Evolutionary conservation across 176 grass and related monocot genomes (phyloP).

Genomic region (Poa pratensis): DNA sequence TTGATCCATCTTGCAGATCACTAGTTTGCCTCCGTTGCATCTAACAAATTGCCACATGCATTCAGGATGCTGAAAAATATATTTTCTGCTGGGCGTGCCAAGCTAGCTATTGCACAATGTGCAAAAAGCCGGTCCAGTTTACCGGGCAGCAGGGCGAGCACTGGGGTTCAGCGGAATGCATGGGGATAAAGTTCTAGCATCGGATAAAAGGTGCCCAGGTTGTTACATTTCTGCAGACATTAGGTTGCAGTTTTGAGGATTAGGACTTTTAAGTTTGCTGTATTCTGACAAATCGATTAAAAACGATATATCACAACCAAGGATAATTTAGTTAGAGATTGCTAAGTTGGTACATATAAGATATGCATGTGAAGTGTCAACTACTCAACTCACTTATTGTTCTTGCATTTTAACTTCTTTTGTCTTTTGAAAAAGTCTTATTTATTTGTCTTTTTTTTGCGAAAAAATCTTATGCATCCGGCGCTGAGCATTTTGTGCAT

Average conservation of each 20-base stretch:
- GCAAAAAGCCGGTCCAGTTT: constrained; percentile 30
- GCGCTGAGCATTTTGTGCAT: no score
- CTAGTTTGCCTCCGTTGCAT: not conserved
- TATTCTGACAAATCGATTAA: not conserved
- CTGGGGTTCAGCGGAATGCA: constrained; percentile 33
- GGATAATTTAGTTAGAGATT: no score
- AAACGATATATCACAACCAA: not conserved
- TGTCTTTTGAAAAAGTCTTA: no score
- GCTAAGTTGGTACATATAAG: no score
- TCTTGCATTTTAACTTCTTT: no score
- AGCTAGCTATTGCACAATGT: constrained; percentile 46
- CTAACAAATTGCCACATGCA: not conserved
- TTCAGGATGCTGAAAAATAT: constrained; percentile 43
- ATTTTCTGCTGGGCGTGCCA: constrained; percentile 68
- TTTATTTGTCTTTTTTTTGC: no score
- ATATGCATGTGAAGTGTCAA: no score
- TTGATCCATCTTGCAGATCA: not conserved
- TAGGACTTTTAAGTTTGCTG: not conserved
- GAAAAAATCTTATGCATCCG: no score
- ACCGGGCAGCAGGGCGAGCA: constrained; percentile 9
- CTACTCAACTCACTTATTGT: no score
- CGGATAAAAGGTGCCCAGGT: no score
- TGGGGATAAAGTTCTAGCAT: constrained; percentile 32
- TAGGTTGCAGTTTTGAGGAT: not conserved
- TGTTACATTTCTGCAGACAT: not conserved